These are phyloP conservation scores for Pyrus pyrifolia DNA, from an alignment of 306 rosid species.

Conservation along the genomic window DNA sequence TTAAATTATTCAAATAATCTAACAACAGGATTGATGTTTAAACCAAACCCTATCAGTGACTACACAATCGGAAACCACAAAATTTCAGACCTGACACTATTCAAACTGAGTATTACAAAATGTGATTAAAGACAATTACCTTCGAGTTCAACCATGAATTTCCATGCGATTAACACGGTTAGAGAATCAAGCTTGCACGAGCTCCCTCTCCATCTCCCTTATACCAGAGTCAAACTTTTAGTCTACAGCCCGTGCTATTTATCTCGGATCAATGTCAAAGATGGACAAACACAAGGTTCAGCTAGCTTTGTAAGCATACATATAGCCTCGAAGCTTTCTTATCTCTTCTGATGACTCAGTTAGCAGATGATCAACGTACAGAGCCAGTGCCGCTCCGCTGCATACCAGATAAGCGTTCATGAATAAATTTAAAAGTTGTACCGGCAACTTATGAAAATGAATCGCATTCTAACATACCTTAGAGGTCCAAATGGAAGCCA, in stretches of 20 bases:
- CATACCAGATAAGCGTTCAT: conserved; percentile 9
- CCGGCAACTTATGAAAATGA: conserved; percentile 4
- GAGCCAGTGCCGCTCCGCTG: conserved; percentile 73
- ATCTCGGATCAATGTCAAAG: not conserved
- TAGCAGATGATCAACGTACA: conserved; percentile 75
- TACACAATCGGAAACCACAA: not conserved
- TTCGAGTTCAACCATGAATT: not conserved
- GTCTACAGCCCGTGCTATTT: not conserved
- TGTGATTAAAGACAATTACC: not conserved
- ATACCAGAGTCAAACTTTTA: not conserved
- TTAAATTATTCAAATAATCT: not conserved
- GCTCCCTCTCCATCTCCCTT: not conserved
- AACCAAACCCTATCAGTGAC: not conserved
- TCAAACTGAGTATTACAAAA: not conserved
- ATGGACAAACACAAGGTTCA: conserved; percentile 16
- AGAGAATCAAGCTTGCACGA: not conserved
- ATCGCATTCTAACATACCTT: conserved; percentile 31
- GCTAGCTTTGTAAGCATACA: conserved; percentile 75
- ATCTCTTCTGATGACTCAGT: conserved; percentile 70
- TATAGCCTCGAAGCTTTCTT: conserved; percentile 65
- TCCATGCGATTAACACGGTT: not conserved
- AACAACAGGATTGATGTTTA: not conserved
- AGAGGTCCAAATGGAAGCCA: conserved; percentile 94
- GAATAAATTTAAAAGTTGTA: not conserved
- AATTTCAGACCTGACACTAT: not conserved